These are phyloP conservation scores for Entomortierella parvispora DNA, from an alignment of 192 early-diverging fungal genomes.

Conservation along the genomic window DNA sequence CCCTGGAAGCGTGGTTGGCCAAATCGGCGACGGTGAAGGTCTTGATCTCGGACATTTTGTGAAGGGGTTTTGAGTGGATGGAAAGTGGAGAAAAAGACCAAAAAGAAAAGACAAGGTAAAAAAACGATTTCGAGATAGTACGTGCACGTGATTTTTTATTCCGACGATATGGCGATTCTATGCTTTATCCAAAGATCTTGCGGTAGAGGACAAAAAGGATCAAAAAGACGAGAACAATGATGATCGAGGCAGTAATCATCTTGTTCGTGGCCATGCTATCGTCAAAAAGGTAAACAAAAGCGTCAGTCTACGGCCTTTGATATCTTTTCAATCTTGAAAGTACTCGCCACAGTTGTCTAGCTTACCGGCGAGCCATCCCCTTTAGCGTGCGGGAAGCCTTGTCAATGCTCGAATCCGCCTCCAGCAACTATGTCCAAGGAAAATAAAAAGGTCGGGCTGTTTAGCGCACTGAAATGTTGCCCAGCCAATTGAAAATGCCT, in stretches of 20 bases:
- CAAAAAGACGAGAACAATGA: constrained; percentile 80
- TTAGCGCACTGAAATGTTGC: too few species aligned
- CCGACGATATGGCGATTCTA: background rate
- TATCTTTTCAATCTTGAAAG: background rate
- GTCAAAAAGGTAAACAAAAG: constrained; percentile 2
- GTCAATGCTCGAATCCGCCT: constrained; percentile 79
- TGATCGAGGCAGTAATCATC: constrained; percentile 86
- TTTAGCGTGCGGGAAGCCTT: constrained; percentile 72
- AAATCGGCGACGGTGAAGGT: constrained; percentile 76
- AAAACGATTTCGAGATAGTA: background rate
- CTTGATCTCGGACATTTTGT: constrained; percentile 63
- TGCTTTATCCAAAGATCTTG: constrained; percentile 64
- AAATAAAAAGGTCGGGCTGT: background rate
- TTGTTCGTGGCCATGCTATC: constrained; percentile 88
- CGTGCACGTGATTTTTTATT: background rate
- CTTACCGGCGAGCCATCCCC: constrained; percentile 81
- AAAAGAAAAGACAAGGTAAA: background rate
- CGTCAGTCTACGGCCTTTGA: background rate
- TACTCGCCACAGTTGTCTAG: background rate
- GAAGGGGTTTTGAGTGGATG: background rate
- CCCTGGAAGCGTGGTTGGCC: constrained; percentile 72
- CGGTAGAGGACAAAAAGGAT: constrained; percentile 87
- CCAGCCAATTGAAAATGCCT: too few species aligned
- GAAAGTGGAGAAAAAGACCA: background rate
- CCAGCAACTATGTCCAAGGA: constrained; percentile 65